Base-by-base conservation (phyloP, 371 early-diverging fungal genomes). In the Fennellomyces sp. region DNA sequence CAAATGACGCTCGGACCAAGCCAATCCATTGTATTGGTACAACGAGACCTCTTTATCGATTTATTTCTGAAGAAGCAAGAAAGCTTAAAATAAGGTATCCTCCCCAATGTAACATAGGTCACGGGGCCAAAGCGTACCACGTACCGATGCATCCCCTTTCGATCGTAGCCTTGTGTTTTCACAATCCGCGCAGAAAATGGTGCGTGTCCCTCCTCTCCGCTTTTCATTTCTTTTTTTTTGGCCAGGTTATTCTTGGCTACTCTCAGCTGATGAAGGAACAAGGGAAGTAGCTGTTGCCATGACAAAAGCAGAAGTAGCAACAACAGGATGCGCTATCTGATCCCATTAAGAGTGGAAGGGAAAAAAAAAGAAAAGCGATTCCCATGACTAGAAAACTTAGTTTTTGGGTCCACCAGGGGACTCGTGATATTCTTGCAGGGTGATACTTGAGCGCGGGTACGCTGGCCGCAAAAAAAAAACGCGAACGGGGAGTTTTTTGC, bases 401-500 rank as follows among this genome's bases (percentile, higher is more conserved):
- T 45, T 45, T 45, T 21, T 45, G 15, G 41, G 12, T 41, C 8
- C n/a, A 41, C 6, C 8, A 19, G 45, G 45, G 45, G 45, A 45
- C 45, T 45, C 45, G 45, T 45, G 45, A 17, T 45, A 45, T 45
- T n/a, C 23, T 23, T 25, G 23, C 1, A 15, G 45, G 45, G 45
- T 45, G 45, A 45, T 45, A 45, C 45, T 45, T 45, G 45, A 17
- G 21, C 45, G 45, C 45, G 45, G 45, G 45, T 45, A 45, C 45
- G 45, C 45, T 45, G 45, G 8, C 45, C 21, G 19, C 19, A 45
- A 45, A 45, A 23, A 21, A 45, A n/a, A 41, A n/a, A 17, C 21
- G 21, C 45, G 45, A 21, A 21, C 45, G 45, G 39, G 39, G 39
- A 17, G 45, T 45, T 45, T 23, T 45, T 42, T 45, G 45, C 45